These are phyloP conservation scores for Xylaria sp. DNA, from an alignment of 2,329 filamentous ascomycete species.

Conservation along the genomic window DNA sequence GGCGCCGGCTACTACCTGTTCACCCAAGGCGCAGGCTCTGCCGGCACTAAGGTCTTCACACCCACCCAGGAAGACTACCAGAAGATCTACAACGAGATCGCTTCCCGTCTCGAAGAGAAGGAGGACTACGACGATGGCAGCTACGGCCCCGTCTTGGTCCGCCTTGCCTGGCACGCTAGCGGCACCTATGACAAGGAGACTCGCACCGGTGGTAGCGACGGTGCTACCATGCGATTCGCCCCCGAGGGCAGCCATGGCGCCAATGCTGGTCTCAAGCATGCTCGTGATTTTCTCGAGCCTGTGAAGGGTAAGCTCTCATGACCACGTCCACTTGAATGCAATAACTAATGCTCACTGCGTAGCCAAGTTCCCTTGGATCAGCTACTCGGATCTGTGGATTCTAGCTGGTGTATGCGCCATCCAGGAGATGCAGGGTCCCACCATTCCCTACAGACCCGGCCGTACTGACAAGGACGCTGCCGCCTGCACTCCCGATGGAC, in stretches of 20 bases:
- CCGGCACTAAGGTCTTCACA: constrained; percentile 65
- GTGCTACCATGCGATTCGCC: constrained; percentile 94
- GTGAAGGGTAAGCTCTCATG: constrained; percentile 69
- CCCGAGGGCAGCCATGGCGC: constrained; percentile 90
- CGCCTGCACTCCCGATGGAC: constrained; percentile 92
- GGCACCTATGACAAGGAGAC: constrained; percentile 92
- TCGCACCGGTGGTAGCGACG: constrained; percentile 90
- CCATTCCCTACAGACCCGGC: constrained; percentile 87
- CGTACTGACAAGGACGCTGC: constrained; percentile 78
- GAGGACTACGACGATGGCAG: constrained; percentile 96
- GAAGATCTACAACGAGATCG: constrained; percentile 90
- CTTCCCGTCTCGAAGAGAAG: constrained; percentile 79
- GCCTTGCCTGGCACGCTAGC: constrained; percentile 91
- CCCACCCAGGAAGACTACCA: constrained; percentile 90
- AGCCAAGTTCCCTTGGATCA: constrained; percentile 91
- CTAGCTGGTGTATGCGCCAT: constrained; percentile 83
- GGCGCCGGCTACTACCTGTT: constrained; percentile 72
- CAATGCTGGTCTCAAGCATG: constrained; percentile 86
- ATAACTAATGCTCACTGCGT: constrained; percentile 14
- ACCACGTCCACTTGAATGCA: background rate
- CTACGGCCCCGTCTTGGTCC: constrained; percentile 89
- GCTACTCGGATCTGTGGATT: constrained; percentile 97
- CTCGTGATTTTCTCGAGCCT: constrained; percentile 91
- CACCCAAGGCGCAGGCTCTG: constrained; percentile 51
- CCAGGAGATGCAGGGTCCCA: constrained; percentile 93